Evolutionary conservation across 2,329 filamentous ascomycete species (phyloP).

Genomic region (Diaporthe citrichinensis): DNA sequence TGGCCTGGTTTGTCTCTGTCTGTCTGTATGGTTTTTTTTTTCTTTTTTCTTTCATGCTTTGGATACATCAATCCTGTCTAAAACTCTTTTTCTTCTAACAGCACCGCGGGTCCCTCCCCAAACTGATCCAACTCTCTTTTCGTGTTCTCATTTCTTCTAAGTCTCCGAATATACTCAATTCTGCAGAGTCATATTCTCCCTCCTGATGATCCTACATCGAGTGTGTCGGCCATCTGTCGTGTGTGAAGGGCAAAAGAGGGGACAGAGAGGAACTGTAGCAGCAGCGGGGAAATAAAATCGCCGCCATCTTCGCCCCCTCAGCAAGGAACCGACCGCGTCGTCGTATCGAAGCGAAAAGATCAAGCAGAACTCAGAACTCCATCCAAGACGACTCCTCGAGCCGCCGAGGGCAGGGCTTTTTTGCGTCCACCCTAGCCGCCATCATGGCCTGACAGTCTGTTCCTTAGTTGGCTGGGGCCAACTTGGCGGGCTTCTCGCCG

Average conservation of each 20-base stretch:
- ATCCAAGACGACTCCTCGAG: neutral
- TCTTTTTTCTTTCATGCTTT: neutral
- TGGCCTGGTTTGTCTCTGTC: neutral
- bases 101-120: neutral
- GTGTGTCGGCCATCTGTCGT: neutral
- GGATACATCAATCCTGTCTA: slow-evolving; percentile 25
- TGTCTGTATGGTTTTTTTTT: neutral
- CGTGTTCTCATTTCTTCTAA: neutral
- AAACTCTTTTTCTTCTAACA: neutral
- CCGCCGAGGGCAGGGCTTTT: neutral
- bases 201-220: neutral
- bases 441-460: neutral
- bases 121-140: slow-evolving; percentile 10
- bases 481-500: slow-evolving; percentile 67
- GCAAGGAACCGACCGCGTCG: slow-evolving; percentile 17
- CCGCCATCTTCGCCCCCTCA: neutral
- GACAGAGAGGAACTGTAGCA: neutral
- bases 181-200: neutral
- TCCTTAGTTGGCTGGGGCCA: slow-evolving; percentile 35
- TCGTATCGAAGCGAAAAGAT: slow-evolving; percentile 31
- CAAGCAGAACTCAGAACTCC: slow-evolving; percentile 13
- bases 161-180: slow-evolving; percentile 10
- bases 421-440: no score
- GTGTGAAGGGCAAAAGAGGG: slow-evolving; percentile 2
- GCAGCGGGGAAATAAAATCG: neutral